phyloP scores from a whole-genome alignment of 805 yeast genomes.

The Starmerella floricola region DNA sequence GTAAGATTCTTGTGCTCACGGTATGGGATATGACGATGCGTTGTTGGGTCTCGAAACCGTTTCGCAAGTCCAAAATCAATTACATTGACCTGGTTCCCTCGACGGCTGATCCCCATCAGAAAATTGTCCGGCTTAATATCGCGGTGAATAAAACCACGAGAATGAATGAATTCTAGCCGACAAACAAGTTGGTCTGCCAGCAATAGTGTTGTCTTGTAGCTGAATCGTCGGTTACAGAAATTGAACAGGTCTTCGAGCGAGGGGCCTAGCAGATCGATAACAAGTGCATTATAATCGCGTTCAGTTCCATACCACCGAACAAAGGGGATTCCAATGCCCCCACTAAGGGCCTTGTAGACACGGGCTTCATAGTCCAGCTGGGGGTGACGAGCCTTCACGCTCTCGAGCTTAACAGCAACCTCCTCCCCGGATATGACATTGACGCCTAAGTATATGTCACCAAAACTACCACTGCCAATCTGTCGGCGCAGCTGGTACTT shows the following conservation, averaged over 20 bases:
- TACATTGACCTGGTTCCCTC: conserved; percentile 90
- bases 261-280: conserved; percentile 89
- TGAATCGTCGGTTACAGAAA: conserved; percentile 86
- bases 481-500: conserved; percentile 94
- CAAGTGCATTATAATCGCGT: conserved; percentile 94
- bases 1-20: conserved; percentile 92
- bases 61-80: conserved; percentile 91
- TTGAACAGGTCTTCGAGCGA: conserved; percentile 90
- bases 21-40: conserved; percentile 90
- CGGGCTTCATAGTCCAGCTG: conserved; percentile 95
- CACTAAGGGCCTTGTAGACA: conserved; percentile 85
- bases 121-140: conserved; percentile 79
- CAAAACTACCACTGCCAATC: conserved; percentile 95
- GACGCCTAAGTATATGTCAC: conserved; percentile 83
- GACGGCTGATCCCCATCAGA: conserved; percentile 78
- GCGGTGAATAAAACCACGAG: conserved; percentile 78
- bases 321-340: conserved; percentile 95
- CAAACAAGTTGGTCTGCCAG: conserved; percentile 90
- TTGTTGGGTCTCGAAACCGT: conserved; percentile 85
- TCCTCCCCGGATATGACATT: conserved; percentile 94
- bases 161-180: conserved; percentile 90
- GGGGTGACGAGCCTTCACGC: conserved; percentile 84
- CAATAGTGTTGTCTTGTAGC: conserved; percentile 82
- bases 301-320: conserved; percentile 96
- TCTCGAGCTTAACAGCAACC: conserved; percentile 91